Conservation (phyloP, 2,329 filamentous ascomycete species). For the Orbilia quercus region DNA sequence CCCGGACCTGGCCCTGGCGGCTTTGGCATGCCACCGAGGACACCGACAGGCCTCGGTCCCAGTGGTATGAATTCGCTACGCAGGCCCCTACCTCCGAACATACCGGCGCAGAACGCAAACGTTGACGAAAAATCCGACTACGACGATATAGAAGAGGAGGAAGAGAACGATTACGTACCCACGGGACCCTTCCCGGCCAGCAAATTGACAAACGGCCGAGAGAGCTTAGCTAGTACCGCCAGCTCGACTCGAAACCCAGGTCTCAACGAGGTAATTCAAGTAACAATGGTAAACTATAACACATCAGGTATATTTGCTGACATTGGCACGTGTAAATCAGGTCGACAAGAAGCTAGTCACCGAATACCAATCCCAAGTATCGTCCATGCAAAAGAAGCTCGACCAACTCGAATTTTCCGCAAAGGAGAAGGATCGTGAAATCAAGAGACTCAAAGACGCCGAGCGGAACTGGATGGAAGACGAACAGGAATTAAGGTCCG, state of each 20-base stretch:
- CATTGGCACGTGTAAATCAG: constrained; percentile 63
- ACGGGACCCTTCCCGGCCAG: constrained; percentile 63
- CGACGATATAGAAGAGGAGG: constrained; percentile 72
- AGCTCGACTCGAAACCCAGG: constrained; percentile 64
- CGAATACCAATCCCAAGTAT: constrained; percentile 82
- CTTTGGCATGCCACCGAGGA: constrained; percentile 58
- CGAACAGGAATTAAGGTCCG: constrained; percentile 64
- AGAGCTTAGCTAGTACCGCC: constrained; percentile 64
- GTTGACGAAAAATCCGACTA: constrained; percentile 80
- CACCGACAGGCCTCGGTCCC: constrained; percentile 48
- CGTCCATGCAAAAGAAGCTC: constrained; percentile 78
- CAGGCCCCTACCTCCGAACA: constrained; percentile 84
- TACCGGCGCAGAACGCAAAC: constrained; percentile 77
- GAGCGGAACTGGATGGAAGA: constrained; percentile 65
- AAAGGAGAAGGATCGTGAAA: constrained; percentile 77
- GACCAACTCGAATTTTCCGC: constrained; percentile 76
- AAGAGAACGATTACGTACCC: constrained; percentile 73
- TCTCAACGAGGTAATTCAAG: constrained; percentile 62
- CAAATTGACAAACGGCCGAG: constrained; percentile 64
- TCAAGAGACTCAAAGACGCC: constrained; percentile 71
- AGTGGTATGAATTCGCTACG: constrained; percentile 61
- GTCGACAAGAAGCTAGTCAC: constrained; percentile 77
- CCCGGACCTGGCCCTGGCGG: constrained; percentile 28
- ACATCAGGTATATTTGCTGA: constrained; percentile 58
- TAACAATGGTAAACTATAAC: neutral